A percentile compares a stretch with the other conserved stretches of the same genome.
These are phyloP conservation scores for Aethionema arabicum DNA, from an alignment of 345 rosid species.

Conservation along the genomic window DNA sequence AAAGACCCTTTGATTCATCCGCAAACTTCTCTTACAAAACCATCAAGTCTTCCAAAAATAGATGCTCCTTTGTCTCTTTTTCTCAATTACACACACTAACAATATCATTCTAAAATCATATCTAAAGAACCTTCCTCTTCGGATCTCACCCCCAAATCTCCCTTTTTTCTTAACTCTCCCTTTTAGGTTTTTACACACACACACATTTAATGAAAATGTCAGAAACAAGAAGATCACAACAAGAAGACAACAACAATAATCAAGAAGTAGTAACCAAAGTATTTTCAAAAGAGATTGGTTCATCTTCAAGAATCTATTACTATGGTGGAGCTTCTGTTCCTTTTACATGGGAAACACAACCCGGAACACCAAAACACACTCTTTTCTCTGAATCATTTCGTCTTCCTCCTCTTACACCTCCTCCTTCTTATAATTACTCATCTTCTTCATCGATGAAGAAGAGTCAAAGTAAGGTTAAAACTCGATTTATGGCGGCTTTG, in stretches of 20 bases:
- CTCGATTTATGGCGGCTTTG: slow-evolving; percentile 29
- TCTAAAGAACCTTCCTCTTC: slow-evolving; percentile 34
- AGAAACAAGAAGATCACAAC: slow-evolving; percentile 27
- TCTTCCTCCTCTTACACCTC: slow-evolving; percentile 60
- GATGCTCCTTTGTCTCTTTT: slow-evolving; percentile 31
- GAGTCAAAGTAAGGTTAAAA: slow-evolving; percentile 9
- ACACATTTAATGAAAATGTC: slow-evolving; percentile 29
- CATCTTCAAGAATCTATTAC: slow-evolving; percentile 64
- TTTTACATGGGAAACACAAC: slow-evolving; percentile 74
- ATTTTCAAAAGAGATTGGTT: slow-evolving; percentile 63
- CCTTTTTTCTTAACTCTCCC: neutral
- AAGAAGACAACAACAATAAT: neutral
- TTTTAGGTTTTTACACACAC: too few species aligned
- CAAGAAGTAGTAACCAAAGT: slow-evolving; percentile 42
- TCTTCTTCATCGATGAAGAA: slow-evolving; percentile 29
- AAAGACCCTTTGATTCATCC: slow-evolving; percentile 41
- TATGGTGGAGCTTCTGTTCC: slow-evolving; percentile 66
- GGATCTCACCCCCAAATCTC: slow-evolving; percentile 27
- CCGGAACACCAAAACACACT: slow-evolving; percentile 81
- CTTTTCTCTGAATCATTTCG: slow-evolving; percentile 27
- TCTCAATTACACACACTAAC: neutral
- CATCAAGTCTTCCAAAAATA: slow-evolving; percentile 31
- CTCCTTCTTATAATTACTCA: slow-evolving; percentile 48
- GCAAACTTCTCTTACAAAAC: slow-evolving; percentile 39
- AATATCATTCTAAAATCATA: too few species aligned